These are phyloP conservation scores for Linnemannia elongata DNA, from an alignment of 192 early-diverging fungal species.

Conservation along the genomic window DNA sequence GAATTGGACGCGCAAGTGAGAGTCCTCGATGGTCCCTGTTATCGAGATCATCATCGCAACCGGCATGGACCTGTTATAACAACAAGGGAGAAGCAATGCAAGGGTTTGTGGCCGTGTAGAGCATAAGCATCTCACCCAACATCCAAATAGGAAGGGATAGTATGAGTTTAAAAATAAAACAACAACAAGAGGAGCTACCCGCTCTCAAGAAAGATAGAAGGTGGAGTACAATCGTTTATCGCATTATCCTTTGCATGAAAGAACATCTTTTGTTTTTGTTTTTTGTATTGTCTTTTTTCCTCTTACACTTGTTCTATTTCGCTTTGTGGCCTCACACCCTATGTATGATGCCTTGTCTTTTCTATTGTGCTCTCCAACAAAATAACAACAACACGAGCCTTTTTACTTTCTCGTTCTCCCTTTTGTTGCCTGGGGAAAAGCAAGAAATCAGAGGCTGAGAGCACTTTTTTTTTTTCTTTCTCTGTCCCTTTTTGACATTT, in stretches of 20 bases:
- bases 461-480: not conserved
- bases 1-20: not conserved
- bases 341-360: not conserved
- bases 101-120: not conserved
- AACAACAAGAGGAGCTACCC: not conserved
- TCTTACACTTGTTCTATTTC: not conserved
- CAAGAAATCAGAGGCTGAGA: not conserved
- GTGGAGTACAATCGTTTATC: constrained; percentile 7
- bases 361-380: not conserved
- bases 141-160: not conserved
- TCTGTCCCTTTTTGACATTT: not conserved
- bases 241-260: constrained; percentile 8
- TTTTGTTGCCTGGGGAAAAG: not conserved
- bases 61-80: constrained; percentile 4
- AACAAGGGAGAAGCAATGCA: not conserved
- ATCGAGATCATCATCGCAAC: constrained; percentile 2
- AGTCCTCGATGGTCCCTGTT: not conserved
- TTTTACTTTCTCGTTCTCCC: not conserved
- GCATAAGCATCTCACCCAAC: not conserved
- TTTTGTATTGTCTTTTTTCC: not conserved
- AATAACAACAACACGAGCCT: not conserved
- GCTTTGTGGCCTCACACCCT: no score
- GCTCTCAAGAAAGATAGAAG: not conserved
- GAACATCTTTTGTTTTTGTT: not conserved
- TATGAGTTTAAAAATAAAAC: constrained; percentile 1